These are phyloP conservation scores for Blepharisma undulans DNA, from an alignment of 169 alveolate genomes.

Conservation along the genomic window DNA sequence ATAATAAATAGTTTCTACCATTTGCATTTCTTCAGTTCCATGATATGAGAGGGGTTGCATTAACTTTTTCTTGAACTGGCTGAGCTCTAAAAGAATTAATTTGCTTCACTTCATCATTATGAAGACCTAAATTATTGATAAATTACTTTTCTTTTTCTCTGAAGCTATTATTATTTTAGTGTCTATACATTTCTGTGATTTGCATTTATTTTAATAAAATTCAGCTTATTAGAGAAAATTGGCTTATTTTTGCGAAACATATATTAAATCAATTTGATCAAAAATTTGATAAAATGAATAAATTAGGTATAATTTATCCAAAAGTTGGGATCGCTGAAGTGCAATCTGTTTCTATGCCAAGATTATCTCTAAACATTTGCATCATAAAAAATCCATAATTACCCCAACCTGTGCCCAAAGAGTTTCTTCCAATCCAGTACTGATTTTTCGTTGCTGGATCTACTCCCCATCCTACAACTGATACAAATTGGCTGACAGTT, in stretches of 20 bases:
- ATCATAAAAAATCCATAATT: constrained; percentile 73
- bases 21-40: constrained; percentile 78
- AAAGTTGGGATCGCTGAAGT: constrained; percentile 66
- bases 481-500: constrained; percentile 73
- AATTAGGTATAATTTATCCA: too few relatives aligned
- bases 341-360: constrained; percentile 72
- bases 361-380: constrained; percentile 69
- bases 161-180: too few relatives aligned
- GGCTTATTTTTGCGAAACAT: too few relatives aligned
- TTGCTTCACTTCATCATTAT: not conserved
- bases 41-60: constrained; percentile 41
- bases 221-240: too few relatives aligned
- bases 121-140: not conserved
- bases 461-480: constrained; percentile 85
- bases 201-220: too few relatives aligned
- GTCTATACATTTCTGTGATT: too few relatives aligned
- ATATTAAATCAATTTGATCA: too few relatives aligned
- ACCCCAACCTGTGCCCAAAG: constrained; percentile 85
- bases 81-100: not conserved
- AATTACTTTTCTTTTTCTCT: not conserved
- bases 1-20: constrained; percentile 64
- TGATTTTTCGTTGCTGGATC: constrained; percentile 57
- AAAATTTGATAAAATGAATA: too few relatives aligned
- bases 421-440: constrained; percentile 80
- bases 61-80: not conserved